Conservation (phyloP, 2,329 filamentous ascomycete genomes). For the Stachybotrys elegans region DNA sequence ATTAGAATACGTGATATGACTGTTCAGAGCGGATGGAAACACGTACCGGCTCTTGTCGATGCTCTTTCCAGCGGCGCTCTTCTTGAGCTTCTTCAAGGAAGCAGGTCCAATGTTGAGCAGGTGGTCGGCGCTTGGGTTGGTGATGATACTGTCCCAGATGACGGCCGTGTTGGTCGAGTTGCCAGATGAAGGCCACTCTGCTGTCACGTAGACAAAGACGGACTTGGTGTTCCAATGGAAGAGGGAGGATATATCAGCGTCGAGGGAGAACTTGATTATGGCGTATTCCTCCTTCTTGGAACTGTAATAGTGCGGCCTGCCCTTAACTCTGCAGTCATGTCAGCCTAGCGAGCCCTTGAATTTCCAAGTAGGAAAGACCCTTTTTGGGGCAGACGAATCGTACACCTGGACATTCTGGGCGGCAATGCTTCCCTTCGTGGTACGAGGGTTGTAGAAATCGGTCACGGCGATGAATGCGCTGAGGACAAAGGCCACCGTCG, state of each 20-base stretch:
- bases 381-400: conserved; percentile 17
- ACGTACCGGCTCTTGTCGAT: conserved; percentile 53
- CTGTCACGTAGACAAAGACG: conserved; percentile 92
- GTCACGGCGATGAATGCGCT: conserved; percentile 76
- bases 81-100: conserved; percentile 57
- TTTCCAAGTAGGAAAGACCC: background rate
- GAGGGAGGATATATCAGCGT: conserved; percentile 83
- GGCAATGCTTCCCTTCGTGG: conserved; percentile 56
- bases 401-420: conserved; percentile 84
- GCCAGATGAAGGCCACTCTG: conserved; percentile 53
- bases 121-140: conserved; percentile 61
- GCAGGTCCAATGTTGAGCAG: conserved; percentile 55
- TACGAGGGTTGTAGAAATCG: conserved; percentile 65
- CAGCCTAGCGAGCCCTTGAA: conserved; percentile 3
- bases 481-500: conserved; percentile 80
- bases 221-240: conserved; percentile 99
- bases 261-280: conserved; percentile 86
- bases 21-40: background rate
- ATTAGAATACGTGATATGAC: background rate
- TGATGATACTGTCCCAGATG: conserved; percentile 96
- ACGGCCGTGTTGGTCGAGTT: conserved; percentile 65
- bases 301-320: conserved; percentile 93
- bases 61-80: conserved; percentile 53
- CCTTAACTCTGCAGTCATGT: conserved; percentile 60
- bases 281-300: conserved; percentile 93